Conservation (phyloP, 192 early-diverging fungal genomes). For the Coemansia sp. region DNA sequence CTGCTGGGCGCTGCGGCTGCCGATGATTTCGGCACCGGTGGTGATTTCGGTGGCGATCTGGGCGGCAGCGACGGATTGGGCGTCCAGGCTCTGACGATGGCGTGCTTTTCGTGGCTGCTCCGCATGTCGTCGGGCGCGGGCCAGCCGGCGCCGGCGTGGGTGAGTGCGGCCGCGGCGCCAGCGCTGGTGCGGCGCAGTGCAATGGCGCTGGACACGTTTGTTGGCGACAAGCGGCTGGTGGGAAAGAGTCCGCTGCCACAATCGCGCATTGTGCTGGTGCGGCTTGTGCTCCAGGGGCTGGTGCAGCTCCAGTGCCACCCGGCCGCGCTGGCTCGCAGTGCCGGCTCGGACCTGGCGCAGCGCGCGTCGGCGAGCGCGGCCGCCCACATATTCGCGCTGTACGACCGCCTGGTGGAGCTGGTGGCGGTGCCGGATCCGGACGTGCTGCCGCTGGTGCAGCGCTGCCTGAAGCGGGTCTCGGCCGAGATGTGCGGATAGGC, state of each 20-base stretch:
- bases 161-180: conserved; percentile 17
- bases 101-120: conserved; percentile 37
- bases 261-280: conserved; percentile 18
- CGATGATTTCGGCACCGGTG: no score
- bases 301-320: conserved; percentile 23
- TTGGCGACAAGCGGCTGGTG: conserved; percentile 16
- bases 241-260: conserved; percentile 33
- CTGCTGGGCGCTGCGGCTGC: neutral
- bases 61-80: no score
- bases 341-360: neutral
- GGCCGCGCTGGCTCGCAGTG: neutral
- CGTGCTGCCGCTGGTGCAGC: conserved; percentile 14
- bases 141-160: conserved; percentile 24
- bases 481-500: conserved; percentile 21
- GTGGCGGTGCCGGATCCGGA: conserved; percentile 15
- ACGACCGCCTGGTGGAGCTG: conserved; percentile 22
- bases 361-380: conserved; percentile 5
- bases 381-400: conserved; percentile 32
- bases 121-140: conserved; percentile 13
- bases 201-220: conserved; percentile 21
- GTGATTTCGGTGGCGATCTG: no score
- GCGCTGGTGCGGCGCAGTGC: conserved; percentile 29
- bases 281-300: conserved; percentile 22
- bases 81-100: conserved; percentile 26
- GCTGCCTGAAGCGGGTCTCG: conserved; percentile 23